phyloP scores from a whole-genome alignment of 805 yeast genomes.

The Allodekkera sacchari region DNA sequence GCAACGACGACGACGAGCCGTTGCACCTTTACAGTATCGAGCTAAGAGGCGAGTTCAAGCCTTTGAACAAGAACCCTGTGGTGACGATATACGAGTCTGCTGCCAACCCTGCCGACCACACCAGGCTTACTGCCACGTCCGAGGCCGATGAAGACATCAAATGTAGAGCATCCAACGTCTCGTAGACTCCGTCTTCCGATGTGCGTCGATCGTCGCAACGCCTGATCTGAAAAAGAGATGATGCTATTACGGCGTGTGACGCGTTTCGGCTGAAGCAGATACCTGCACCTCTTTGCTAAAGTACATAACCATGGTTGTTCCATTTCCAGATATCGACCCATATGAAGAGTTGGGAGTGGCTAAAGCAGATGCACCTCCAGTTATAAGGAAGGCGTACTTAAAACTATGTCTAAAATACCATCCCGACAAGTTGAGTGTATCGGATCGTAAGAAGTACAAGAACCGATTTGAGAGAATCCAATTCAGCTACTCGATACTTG shows the following conservation, averaged over 20 bases:
- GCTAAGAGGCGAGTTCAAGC: conserved; percentile 62
- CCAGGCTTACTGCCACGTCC: neutral
- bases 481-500: conserved; percentile 62
- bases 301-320: conserved; percentile 26
- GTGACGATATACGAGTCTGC: conserved; percentile 80
- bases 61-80: conserved; percentile 57
- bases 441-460: conserved; percentile 26
- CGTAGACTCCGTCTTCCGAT: too few species aligned
- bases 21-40: conserved; percentile 64
- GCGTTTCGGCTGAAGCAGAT: too few species aligned
- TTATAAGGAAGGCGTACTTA: conserved; percentile 61
- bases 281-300: too few species aligned
- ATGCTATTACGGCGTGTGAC: too few species aligned
- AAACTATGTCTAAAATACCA: conserved; percentile 55
- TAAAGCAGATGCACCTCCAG: conserved; percentile 35
- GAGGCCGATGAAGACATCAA: conserved; percentile 1
- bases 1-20: conserved; percentile 50
- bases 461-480: conserved; percentile 57
- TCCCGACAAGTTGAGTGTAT: conserved; percentile 52
- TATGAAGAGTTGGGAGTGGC: conserved; percentile 43
- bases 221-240: too few species aligned
- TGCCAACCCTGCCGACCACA: conserved; percentile 88
- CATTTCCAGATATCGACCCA: conserved; percentile 47
- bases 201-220: too few species aligned
- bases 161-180: too few species aligned